Base-by-base conservation (phyloP, 2,329 filamentous ascomycete species). In the Coniochaeta sp. region DNA sequence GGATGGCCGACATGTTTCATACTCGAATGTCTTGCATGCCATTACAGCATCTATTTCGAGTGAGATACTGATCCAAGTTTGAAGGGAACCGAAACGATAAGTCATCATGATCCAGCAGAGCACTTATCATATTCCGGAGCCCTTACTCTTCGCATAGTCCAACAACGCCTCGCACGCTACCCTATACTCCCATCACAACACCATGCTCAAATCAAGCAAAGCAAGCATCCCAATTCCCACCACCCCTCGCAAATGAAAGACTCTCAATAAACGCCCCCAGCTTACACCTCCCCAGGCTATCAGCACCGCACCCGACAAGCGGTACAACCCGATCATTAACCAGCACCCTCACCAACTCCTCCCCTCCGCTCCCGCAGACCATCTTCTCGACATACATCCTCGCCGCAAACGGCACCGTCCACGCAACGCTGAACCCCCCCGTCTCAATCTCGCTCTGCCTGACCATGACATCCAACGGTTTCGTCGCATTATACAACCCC, bases 361-460 rank as follows among this genome's bases (percentile, higher is more conserved):
- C 53, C 26, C 24, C 62, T 12, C 38, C 56, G 9, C 55, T 71
- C 2, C 64, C 64, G 65, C 91, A 96, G 35, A 68, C 69, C 80
- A 96, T 84, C 76, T 92, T 94, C 76, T 96, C 91, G 31, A 96
- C 81, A 65, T 95, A 95, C 67, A 90, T 79, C 50, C 91, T 76
- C 16, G 82, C 85, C 0, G 79, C 88, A 68, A 96, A 96, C 0
- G 91, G 88, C 16, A 95, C 89, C 0, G 82, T 81, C 85, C 87
- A 92, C 13, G 85, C 78, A 1, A 89, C 82, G 10, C 86, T 85
- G 65, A 83, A 96, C 3, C 89, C 89, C 31, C 79, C 74, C 1
- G 79, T 78, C 52, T 82, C 66, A 6, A 68, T 58, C 0, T 79
- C 73, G 42, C 77, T 71, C 33, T 77, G 64, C 24, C 81, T 66